Conservation (phyloP, 2,329 filamentous ascomycete genomes). For the Sphaerostilbella broomeana region DNA sequence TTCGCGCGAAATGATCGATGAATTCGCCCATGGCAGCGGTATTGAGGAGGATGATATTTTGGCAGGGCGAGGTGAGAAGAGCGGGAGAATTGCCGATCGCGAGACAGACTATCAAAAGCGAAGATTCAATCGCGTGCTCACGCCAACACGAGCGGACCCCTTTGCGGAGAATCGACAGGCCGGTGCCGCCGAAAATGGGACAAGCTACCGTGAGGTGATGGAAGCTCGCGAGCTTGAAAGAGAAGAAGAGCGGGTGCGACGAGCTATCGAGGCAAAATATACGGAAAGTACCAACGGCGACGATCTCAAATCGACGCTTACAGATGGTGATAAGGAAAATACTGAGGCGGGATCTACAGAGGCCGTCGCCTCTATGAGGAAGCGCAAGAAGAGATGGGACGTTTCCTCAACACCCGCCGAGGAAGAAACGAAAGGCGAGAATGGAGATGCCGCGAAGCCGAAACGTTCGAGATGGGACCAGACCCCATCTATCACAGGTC, state of each 20-base stretch:
- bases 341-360: slow-evolving; percentile 63
- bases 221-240: slow-evolving; percentile 81
- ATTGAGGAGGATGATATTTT: slow-evolving; percentile 91
- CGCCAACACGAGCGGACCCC: slow-evolving; percentile 77
- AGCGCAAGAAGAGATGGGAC: slow-evolving; percentile 96
- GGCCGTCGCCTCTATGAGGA: slow-evolving; percentile 56
- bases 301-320: slow-evolving; percentile 66
- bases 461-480: slow-evolving; percentile 88
- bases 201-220: slow-evolving; percentile 88
- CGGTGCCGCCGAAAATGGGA: slow-evolving; percentile 61
- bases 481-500: slow-evolving; percentile 52
- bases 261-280: slow-evolving; percentile 68
- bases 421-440: slow-evolving; percentile 42
- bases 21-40: slow-evolving; percentile 78
- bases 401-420: slow-evolving; percentile 54
- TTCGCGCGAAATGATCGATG: slow-evolving; percentile 83
- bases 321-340: slow-evolving; percentile 67
- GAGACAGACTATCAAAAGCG: slow-evolving; percentile 98
- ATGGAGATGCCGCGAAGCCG: slow-evolving; percentile 49
- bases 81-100: slow-evolving; percentile 82
- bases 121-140: slow-evolving; percentile 80
- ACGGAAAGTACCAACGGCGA: slow-evolving; percentile 52
- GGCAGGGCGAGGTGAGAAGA: slow-evolving; percentile 74
- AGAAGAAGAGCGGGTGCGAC: slow-evolving; percentile 82
- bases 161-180: slow-evolving; percentile 71